Conservation (phyloP, 2,329 filamentous ascomycete species). For the Hymenoscyphus occultus region DNA sequence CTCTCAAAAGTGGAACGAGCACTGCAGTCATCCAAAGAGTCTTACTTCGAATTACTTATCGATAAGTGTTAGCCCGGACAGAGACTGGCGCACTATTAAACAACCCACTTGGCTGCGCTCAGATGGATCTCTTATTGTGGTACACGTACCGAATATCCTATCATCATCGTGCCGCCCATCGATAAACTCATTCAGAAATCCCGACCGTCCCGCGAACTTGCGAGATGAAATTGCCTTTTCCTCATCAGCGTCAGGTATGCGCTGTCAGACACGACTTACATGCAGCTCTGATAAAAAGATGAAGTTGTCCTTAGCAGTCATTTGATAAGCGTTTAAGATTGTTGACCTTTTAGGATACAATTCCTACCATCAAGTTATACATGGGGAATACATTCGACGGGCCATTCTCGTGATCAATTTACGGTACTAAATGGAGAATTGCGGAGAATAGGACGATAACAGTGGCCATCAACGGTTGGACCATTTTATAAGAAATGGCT, state of each 20-base stretch:
- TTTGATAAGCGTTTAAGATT: not conserved
- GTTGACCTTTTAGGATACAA: not conserved
- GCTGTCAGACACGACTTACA: conserved; percentile 14
- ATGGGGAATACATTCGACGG: not conserved
- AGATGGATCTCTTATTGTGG: not conserved
- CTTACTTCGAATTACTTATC: not conserved
- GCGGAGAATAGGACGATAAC: conserved; percentile 1
- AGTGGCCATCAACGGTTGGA: not conserved
- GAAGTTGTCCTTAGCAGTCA: not conserved
- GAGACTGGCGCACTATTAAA: not conserved
- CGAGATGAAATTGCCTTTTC: not conserved
- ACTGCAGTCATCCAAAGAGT: not conserved
- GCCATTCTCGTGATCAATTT: not conserved
- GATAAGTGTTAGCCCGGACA: conserved; percentile 1
- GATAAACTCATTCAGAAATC: not conserved
- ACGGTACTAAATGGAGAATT: not conserved
- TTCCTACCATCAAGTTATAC: not conserved
- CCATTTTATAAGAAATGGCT: not conserved
- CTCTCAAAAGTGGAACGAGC: not conserved
- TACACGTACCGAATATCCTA: not conserved
- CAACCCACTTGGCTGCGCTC: conserved; percentile 2
- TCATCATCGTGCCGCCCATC: conserved; percentile 3
- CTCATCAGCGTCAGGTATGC: conserved; percentile 2
- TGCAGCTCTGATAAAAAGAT: not conserved
- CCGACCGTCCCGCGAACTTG: not conserved